phyloP scores from a whole-genome alignment of 2,329 filamentous ascomycete genomes.

The Aspergillus ruber region DNA sequence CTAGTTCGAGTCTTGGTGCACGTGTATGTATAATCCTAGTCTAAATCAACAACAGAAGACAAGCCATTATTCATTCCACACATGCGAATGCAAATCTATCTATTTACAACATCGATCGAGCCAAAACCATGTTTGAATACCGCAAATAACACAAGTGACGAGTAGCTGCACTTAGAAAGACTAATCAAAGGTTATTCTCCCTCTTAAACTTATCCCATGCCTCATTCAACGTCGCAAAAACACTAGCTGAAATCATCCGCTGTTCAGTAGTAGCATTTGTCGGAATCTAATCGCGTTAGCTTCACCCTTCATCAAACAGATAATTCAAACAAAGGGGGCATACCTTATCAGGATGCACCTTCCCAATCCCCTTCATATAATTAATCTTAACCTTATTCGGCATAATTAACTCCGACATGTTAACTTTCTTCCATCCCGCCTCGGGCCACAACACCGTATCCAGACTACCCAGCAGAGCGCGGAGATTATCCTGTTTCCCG shows the following conservation, averaged over 20 bases:
- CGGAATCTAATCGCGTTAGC: conserved; percentile 45
- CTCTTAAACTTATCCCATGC: conserved; percentile 64
- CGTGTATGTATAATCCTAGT: not conserved
- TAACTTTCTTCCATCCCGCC: conserved; percentile 94
- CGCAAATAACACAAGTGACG: not conserved
- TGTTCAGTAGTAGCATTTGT: conserved; percentile 61
- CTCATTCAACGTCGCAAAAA: conserved; percentile 60
- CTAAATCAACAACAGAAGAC: not conserved
- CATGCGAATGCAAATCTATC: conserved; percentile 4
- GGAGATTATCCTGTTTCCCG: conserved; percentile 86
- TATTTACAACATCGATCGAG: conserved; percentile 5
- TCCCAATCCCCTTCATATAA: conserved; percentile 99
- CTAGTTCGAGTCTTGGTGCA: too few relatives aligned
- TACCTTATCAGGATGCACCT: conserved; percentile 98
- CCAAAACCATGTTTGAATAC: not conserved
- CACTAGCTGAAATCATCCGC: conserved; percentile 59
- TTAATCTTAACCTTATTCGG: conserved; percentile 92
- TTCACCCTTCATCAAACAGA: not conserved
- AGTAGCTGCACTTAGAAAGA: too few relatives aligned
- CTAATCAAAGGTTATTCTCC: conserved; percentile 52
- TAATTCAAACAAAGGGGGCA: conserved; percentile 19
- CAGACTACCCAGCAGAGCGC: conserved; percentile 77
- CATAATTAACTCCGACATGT: conserved; percentile 86
- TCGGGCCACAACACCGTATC: conserved; percentile 87
- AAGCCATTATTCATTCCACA: not conserved